Percentiles rank a stretch among this genome's conserved stretches.
These are phyloP conservation scores for Boletus sp. DNA, from an alignment of 1,284 basidiomycete species.

Conservation along the genomic window DNA sequence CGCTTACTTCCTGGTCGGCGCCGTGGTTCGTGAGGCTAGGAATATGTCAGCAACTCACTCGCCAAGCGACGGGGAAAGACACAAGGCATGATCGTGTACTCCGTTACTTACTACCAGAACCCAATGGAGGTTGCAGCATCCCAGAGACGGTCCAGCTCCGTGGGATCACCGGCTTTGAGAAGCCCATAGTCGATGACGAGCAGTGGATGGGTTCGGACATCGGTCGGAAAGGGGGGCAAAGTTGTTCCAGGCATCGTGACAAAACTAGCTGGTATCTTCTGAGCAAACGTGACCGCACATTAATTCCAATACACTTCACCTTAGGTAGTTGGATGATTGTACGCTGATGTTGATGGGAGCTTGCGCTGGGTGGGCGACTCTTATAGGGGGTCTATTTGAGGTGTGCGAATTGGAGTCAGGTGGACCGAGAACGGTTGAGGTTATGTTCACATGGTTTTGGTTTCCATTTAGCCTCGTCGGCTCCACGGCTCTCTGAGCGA, in stretches of 20 bases:
- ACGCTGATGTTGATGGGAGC: too few species aligned
- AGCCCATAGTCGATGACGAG: slow-evolving; percentile 49
- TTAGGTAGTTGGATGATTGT: neutral
- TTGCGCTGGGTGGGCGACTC: too few species aligned
- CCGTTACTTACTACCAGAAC: slow-evolving; percentile 50
- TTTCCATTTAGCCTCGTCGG: too few species aligned
- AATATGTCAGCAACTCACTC: neutral
- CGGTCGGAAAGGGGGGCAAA: slow-evolving; percentile 45
- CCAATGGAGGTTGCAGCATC: slow-evolving; percentile 49
- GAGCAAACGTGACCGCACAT: neutral
- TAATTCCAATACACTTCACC: neutral
- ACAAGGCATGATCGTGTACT: neutral
- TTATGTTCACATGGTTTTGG: too few species aligned
- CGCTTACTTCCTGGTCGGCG: slow-evolving; percentile 46
- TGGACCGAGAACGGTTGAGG: too few species aligned
- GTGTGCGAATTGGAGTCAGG: too few species aligned
- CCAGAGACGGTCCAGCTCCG: slow-evolving; percentile 47
- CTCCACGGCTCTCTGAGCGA: too few species aligned
- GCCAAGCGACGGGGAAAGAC: neutral
- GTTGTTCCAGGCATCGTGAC: slow-evolving; percentile 3
- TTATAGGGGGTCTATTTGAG: too few species aligned
- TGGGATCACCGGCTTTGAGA: slow-evolving; percentile 35
- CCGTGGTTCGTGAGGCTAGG: slow-evolving; percentile 60
- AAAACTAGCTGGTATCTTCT: neutral
- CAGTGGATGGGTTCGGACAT: slow-evolving; percentile 47